Percentiles rank a stretch among this genome's conserved stretches.
Conservation (phyloP, 352 stramenopile species). For the Globisporangium splendens region DNA sequence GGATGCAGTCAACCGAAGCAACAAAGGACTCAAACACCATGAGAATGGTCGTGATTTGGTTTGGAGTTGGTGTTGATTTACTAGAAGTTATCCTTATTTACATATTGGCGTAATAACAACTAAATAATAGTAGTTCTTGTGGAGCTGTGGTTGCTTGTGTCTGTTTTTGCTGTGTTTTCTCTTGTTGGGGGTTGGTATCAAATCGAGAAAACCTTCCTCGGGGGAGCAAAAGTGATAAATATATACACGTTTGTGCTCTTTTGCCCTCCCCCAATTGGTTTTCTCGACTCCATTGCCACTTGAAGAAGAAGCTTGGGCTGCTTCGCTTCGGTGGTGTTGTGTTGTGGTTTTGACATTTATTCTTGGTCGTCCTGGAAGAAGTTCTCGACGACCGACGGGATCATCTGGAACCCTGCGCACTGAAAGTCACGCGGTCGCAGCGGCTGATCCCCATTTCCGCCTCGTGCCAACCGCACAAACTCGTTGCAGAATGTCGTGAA, state of each 20-base stretch:
- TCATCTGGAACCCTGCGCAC: constrained; percentile 31
- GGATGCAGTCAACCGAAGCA: no score
- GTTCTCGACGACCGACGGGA: constrained; percentile 39
- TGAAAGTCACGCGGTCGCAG: constrained; percentile 21
- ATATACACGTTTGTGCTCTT: constrained; percentile 4
- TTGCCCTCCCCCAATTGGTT: constrained; percentile 1
- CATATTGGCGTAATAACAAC: no score
- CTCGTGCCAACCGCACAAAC: constrained; percentile 40
- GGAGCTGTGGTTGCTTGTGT: no score
- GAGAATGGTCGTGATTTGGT: no score
- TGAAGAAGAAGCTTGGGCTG: background rate
- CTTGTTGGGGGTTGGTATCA: background rate
- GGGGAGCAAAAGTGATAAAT: constrained; percentile 2
- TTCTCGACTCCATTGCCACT: background rate
- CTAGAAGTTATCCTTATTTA: no score
- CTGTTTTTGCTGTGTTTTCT: background rate
- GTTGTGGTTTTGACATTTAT: background rate
- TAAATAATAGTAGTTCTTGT: no score
- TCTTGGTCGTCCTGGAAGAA: constrained; percentile 33
- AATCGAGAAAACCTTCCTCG: background rate
- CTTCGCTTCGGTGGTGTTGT: background rate
- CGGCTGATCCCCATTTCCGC: constrained; percentile 24
- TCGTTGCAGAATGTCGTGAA: constrained; percentile 47
- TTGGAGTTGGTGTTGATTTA: no score
- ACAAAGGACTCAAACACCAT: no score